phyloP scores from a whole-genome alignment of 208 protist species.

The Strigomonas galati region DNA sequence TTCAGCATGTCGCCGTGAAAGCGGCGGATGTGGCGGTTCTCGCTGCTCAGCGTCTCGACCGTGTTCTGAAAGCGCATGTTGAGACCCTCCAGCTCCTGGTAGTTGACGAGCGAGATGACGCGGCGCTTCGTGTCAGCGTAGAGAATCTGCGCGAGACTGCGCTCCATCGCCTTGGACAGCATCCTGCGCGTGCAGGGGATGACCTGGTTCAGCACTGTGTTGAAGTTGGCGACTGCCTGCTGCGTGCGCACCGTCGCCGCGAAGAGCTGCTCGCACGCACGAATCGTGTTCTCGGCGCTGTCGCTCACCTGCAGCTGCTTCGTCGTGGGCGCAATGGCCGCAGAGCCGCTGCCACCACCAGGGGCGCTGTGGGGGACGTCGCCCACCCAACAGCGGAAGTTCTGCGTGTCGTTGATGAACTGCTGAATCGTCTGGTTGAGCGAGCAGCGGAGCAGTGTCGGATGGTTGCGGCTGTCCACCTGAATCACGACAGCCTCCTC shows the following conservation, averaged over 20 bases:
- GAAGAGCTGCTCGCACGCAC: slow-evolving; percentile 56
- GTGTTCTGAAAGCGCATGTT: slow-evolving; percentile 84
- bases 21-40: slow-evolving; percentile 81
- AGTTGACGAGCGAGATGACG: slow-evolving; percentile 54
- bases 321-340: neutral
- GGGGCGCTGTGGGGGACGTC: neutral
- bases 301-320: slow-evolving; percentile 30
- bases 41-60: slow-evolving; percentile 70
- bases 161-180: slow-evolving; percentile 51
- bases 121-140: slow-evolving; percentile 40
- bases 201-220: slow-evolving; percentile 73
- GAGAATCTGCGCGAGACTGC: slow-evolving; percentile 57
- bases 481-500: slow-evolving; percentile 34
- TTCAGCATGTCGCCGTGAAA: slow-evolving; percentile 85
- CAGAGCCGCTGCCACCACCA: neutral
- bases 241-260: slow-evolving; percentile 50
- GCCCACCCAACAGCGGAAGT: slow-evolving; percentile 44
- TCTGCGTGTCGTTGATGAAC: slow-evolving; percentile 69
- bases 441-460: slow-evolving; percentile 44
- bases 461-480: slow-evolving; percentile 21
- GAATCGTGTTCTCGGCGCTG: slow-evolving; percentile 39
- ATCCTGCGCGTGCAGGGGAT: slow-evolving; percentile 72
- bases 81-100: slow-evolving; percentile 80
- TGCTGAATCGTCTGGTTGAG: slow-evolving; percentile 51
- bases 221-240: slow-evolving; percentile 83